Evolutionary conservation across 208 protist species (phyloP), one percentile per base, ranked within the genome.

Genomic region (Trypanosoma melophagium): DNA sequence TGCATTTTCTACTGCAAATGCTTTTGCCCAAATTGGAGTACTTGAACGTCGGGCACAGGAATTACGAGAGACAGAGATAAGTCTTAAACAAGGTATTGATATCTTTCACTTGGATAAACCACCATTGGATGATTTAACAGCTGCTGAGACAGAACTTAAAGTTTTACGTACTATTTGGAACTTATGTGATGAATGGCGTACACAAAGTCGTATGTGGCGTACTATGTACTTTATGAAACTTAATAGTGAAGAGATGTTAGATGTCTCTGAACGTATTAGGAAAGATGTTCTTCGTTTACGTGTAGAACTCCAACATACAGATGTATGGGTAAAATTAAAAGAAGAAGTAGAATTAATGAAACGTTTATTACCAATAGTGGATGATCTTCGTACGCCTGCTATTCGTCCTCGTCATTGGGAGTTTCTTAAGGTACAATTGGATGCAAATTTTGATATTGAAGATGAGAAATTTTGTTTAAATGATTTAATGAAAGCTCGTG

Each of bases 281-380:
- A 91, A 87, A 56, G 82, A 92, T 28, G 72, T 98, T 55, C 63
- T 97, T 57, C 73, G 84, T 38, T 73, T 98, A 44, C 86, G 91
- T 55, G 90, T 88, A 64, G 93, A 98, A 49, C 79, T 98, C 49
- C 95, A 98, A 82, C 74, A 87, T 47, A 89, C 90, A 63, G 90
- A 98, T 45, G 94, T 98, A 25, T 98, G 94, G 92, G 80, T 87
- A 47, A 82, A 81, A 50, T 79, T 98, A 21, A 93, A 96, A 71
- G 94, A 99, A 42, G 80, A 96, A 51, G 97, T 99, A 22, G 96
- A 98, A 54, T 80, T 96, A 53, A 97, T 99, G 71, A 96, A 96
- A 76, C 89, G 89, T 64, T 86, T 96, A 7, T 81, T 99, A 74
- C 97, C 98, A 22, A 93, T 99, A 50, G 95, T 99, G 51, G 83